These are phyloP conservation scores for Penicillium sp. DNA, from an alignment of 2,329 filamentous ascomycete species.

Conservation along the genomic window DNA sequence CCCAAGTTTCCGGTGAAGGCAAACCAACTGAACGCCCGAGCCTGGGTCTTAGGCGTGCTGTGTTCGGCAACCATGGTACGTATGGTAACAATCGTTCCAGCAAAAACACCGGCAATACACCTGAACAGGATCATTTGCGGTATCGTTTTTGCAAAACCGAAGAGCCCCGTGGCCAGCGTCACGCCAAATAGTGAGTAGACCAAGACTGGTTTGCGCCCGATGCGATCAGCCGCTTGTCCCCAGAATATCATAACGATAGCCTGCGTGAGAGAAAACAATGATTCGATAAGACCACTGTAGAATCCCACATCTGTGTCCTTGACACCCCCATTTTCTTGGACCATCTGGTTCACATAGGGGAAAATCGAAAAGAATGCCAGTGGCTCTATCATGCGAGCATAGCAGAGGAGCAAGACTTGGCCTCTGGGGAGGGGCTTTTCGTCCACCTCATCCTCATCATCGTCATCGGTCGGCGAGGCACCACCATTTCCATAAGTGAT, in stretches of 20 bases:
- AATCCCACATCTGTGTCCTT: constrained; percentile 71
- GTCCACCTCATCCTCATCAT: constrained; percentile 29
- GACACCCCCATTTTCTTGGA: constrained; percentile 64
- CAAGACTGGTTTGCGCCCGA: constrained; percentile 73
- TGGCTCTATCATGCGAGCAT: constrained; percentile 70
- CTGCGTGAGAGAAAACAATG: constrained; percentile 72
- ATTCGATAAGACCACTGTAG: constrained; percentile 73
- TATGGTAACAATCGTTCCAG: constrained; percentile 72
- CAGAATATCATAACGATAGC: constrained; percentile 77
- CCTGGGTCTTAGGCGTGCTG: constrained; percentile 69
- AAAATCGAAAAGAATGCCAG: constrained; percentile 84
- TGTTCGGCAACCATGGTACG: constrained; percentile 76
- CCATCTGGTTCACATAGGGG: constrained; percentile 78
- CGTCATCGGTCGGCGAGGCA: not conserved
- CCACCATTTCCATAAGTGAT: not conserved
- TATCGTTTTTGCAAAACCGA: constrained; percentile 67
- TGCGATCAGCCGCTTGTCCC: constrained; percentile 66
- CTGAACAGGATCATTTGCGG: constrained; percentile 74
- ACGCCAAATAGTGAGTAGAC: constrained; percentile 68
- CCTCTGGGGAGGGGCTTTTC: constrained; percentile 57
- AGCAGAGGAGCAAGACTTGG: constrained; percentile 75
- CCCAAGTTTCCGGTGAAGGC: constrained; percentile 74
- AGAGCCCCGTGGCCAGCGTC: constrained; percentile 61
- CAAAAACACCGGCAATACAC: constrained; percentile 71
- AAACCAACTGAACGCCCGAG: constrained; percentile 73